Evolutionary conservation across 75 land plant genomes (phyloP).

Genomic region (Picea glauca): DNA sequence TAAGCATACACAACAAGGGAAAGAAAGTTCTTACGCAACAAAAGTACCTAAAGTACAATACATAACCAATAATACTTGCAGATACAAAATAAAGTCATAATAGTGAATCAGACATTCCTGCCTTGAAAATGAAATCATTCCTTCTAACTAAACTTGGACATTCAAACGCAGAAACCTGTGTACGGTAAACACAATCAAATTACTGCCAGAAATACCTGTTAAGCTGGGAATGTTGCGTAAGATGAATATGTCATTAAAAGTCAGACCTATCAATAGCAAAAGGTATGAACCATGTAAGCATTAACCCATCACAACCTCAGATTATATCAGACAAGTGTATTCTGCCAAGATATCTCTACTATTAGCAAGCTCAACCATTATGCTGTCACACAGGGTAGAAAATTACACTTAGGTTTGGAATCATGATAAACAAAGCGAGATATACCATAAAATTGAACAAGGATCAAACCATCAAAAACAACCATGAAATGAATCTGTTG

Average conservation of each 20-base stretch:
- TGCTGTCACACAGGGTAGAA: background rate
- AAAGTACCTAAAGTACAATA: background rate
- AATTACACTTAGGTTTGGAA: background rate
- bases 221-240: conserved; percentile 27
- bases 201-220: conserved; percentile 16
- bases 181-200: background rate
- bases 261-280: conserved; percentile 20
- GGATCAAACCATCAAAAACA: background rate
- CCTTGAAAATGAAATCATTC: background rate
- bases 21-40: background rate
- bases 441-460: conserved; percentile 6
- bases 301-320: background rate
- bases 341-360: background rate
- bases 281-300: background rate
- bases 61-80: background rate
- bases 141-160: background rate
- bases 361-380: too few relatives aligned
- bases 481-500: background rate
- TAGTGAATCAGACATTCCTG: background rate
- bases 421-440: background rate
- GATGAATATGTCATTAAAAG: conserved; percentile 39
- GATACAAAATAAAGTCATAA: background rate
- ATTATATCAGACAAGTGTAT: background rate
- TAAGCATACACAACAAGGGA: background rate
- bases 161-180: background rate